Percentiles rank a stretch among this genome's conserved stretches.
Conservation (phyloP, 2,329 filamentous ascomycete species). For the Venturia aucupariae region DNA sequence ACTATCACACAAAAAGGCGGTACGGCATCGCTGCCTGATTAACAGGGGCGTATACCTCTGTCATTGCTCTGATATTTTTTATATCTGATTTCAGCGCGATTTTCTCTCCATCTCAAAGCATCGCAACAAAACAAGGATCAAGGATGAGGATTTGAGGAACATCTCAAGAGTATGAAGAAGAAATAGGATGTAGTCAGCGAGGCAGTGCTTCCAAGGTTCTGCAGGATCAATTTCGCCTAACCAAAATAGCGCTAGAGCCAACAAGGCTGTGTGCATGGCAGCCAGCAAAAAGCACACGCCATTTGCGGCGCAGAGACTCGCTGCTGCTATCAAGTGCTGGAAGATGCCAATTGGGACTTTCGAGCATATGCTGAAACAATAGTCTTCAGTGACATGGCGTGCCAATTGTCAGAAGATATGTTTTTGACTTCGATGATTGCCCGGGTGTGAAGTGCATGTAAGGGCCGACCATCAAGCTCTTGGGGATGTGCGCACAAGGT, state of each 20-base stretch:
- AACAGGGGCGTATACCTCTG: neutral
- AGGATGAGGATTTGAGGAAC: neutral
- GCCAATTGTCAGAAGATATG: neutral
- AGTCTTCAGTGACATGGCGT: conserved; percentile 1
- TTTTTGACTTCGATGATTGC: neutral
- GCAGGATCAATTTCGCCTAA: neutral
- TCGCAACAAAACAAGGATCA: neutral
- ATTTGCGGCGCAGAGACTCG: neutral
- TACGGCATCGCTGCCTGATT: neutral
- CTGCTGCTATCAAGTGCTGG: neutral
- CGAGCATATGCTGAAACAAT: neutral
- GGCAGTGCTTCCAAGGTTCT: conserved; percentile 4
- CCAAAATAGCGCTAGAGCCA: neutral
- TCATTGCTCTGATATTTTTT: neutral
- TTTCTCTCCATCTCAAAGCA: neutral
- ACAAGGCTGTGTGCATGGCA: neutral
- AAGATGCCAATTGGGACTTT: neutral
- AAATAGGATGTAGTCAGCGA: neutral
- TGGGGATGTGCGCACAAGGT: no score
- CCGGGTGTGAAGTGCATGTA: neutral
- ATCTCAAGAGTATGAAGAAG: neutral
- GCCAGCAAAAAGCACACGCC: neutral
- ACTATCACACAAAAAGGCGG: neutral
- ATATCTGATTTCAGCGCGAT: neutral
- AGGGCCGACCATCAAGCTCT: neutral